Evolutionary conservation across 805 yeast genomes (phyloP).

Genomic region (Kuraishia ogatae): DNA sequence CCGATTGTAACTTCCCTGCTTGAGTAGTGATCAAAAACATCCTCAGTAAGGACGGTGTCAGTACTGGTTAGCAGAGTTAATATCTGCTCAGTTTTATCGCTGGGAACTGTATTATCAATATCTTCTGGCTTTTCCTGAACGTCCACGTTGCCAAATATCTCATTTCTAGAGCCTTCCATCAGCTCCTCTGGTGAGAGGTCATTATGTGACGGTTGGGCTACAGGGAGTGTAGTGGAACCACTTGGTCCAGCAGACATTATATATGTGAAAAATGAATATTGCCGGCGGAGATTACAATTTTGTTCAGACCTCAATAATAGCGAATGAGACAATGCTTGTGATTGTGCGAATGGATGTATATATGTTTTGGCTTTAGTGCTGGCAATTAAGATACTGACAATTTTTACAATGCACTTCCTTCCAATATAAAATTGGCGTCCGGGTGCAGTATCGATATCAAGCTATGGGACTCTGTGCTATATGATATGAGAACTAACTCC

Average conservation of each 20-base stretch:
- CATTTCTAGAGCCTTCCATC: neutral
- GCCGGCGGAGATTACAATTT: no score
- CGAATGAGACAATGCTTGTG: no score
- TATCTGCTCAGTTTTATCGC: neutral
- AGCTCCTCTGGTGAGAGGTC: neutral
- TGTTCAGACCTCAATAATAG: no score
- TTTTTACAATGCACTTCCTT: neutral
- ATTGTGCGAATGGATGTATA: neutral
- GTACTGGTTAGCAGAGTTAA: neutral
- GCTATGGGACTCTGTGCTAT: neutral
- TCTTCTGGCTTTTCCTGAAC: neutral
- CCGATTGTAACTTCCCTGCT: neutral
- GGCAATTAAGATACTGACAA: neutral
- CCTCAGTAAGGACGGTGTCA: neutral
- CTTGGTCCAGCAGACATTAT: neutral
- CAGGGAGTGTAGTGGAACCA: neutral
- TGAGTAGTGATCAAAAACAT: neutral
- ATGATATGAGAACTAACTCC: neutral
- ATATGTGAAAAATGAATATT: neutral
- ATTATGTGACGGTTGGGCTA: neutral
- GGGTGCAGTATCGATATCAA: neutral
- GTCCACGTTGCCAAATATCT: neutral
- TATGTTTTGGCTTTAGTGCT: neutral
- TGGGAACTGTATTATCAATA: neutral
- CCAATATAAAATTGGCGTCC: neutral